phyloP scores from a whole-genome alignment of 768 basidiomycete species.

The Porpolomopsis calyptriformis region DNA sequence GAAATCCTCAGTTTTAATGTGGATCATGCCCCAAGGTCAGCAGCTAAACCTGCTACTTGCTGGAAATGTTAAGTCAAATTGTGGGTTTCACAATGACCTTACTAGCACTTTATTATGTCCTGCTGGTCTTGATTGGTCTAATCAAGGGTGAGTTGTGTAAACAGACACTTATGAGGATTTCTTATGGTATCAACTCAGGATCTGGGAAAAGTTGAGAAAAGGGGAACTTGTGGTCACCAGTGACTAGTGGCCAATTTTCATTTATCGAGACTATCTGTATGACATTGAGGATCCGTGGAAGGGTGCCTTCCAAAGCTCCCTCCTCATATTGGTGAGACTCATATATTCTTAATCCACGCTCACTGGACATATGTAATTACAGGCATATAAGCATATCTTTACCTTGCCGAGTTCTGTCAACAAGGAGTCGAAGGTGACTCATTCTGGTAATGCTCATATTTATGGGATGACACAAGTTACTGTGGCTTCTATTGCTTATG shows the following conservation, averaged over 20 bases:
- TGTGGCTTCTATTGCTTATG: conserved; percentile 5
- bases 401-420: conserved; percentile 1
- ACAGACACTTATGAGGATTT: not conserved
- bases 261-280: conserved; percentile 14
- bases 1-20: conserved; percentile 16
- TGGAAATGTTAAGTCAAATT: not conserved
- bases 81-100: not conserved
- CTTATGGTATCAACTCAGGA: not conserved
- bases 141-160: not conserved
- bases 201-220: conserved; percentile 2
- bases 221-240: conserved; percentile 13
- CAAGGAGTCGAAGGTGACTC: conserved; percentile 1
- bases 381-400: conserved; percentile 2
- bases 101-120: not conserved
- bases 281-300: conserved; percentile 19
- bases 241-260: conserved; percentile 18
- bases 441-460: conserved; percentile 5
- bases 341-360: not conserved
- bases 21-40: conserved; percentile 15
- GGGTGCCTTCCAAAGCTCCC: conserved; percentile 14
- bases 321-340: conserved; percentile 15
- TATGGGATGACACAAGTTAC: conserved; percentile 8
- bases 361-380: not conserved
- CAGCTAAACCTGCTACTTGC: not conserved
- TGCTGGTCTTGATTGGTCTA: not conserved